A percentile compares a stretch with the other conserved stretches of the same genome.
These are phyloP conservation scores for Emydomyces testavorans DNA, from an alignment of 2,329 filamentous ascomycete species.

Conservation along the genomic window DNA sequence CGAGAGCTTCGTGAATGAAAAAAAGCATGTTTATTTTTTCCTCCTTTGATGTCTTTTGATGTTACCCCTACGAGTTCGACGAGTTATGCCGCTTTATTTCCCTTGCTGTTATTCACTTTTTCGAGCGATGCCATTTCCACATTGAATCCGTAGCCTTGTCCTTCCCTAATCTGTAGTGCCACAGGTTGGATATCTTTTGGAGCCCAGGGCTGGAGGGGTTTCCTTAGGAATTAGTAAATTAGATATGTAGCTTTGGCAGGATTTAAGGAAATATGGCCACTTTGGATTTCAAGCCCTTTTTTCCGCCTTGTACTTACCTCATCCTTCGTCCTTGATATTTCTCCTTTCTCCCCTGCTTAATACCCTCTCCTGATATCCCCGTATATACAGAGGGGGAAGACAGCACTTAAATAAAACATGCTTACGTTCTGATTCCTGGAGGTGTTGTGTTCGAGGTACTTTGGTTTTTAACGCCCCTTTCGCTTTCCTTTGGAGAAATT, in stretches of 20 bases:
- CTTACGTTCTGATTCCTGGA: no score
- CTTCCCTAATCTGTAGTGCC: background rate
- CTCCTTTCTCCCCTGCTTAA: no score
- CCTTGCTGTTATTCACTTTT: no score
- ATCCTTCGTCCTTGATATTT: background rate
- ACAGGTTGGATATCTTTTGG: slow-evolving; percentile 2
- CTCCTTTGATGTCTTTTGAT: background rate
- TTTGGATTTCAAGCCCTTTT: background rate
- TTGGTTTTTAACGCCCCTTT: no score
- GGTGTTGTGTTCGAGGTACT: no score
- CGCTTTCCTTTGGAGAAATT: no score
- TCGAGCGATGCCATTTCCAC: background rate
- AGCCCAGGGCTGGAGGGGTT: background rate
- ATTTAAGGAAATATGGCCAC: background rate
- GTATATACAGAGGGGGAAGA: no score
- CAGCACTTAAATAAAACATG: no score
- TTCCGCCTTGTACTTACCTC: background rate
- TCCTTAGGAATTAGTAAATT: background rate
- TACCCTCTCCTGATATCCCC: no score
- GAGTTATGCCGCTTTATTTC: background rate
- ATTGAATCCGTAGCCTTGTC: background rate
- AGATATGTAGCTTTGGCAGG: slow-evolving; percentile 3
- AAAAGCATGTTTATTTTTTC: background rate
- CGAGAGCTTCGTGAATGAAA: background rate
- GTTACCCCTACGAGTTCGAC: slow-evolving; percentile 4